Base-by-base conservation (phyloP, 139 green algal species). In the Deuterostichococcus epilithicus region DNA sequence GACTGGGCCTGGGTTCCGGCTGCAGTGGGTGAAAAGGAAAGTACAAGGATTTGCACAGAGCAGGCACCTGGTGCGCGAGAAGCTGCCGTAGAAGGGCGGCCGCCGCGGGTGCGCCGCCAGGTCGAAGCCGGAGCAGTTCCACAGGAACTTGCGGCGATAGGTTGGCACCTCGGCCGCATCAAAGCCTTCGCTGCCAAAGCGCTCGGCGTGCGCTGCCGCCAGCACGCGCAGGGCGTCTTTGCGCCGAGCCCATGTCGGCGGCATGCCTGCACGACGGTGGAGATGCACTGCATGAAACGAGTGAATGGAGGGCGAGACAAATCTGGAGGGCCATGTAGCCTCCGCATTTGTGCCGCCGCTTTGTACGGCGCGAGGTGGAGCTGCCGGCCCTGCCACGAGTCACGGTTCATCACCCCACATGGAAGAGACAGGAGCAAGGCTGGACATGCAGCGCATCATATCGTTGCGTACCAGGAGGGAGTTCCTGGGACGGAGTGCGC, bases 131-230 rank as follows among this genome's bases (percentile, higher is more conserved):
- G 35, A 76, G 1, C 58, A 33, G 52, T 82, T 80, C 79, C 74
- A 89, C 13, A 90, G 39, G 28, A 89, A 73, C 85, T 93, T 93
- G 36, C 86, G 83, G 42, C 88, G 86, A 79, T 84, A 90, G n/a
- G 76, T 85, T 44, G 66, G 76, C 44, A 89, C 58, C 36, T 42
- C 37, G 1, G 37, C 70, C 39, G 34, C 52, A 42, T 70, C 68
- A 68, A 37, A 78, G 33, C 26, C n/a, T n/a, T n/a, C 38, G 23
- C 10, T 30, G 44, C 25, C 28, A 33, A 65, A 75, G 78, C 60
- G 47, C 44, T 47, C 76, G 33, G 70, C 34, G 28, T 47, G n/a
- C 38, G 68, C 68, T 15, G 26, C 37, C 30, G 37, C 42, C 26
- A 78, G 73, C 30, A 38, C 26, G 67, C 79, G 36, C 52, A 33